Base-by-base conservation (phyloP, 345 rosid species). In the Aurinia saxatilis region DNA sequence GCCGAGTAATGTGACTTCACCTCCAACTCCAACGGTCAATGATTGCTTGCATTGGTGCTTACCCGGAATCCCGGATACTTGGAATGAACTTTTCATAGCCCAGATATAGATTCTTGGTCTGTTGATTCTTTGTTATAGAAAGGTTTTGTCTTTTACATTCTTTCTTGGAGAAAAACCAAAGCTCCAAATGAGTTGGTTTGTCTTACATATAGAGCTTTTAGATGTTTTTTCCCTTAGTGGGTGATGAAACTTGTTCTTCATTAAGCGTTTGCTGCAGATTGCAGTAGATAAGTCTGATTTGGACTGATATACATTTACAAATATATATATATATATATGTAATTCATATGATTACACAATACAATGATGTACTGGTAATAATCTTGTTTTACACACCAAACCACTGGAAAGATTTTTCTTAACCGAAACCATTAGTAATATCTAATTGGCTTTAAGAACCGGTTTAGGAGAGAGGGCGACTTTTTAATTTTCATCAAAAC, bases 21-120 rank as follows among this genome's bases (percentile, higher is more conserved):
- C 61, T 68, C 55, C 73, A 13, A 60, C 61, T 68, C 55, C 73
- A 17, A 19, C 48, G 8, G 73, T 74, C 16, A 77, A 82, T 12
- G 98, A 91, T 73, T 91, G 96, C 87, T 78, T 88, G 79, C 98
- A 91, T 65, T 91, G 98, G 96, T 91, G 96, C 81, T 74, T 91
- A 42, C 98, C 96, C 0, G 96, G 96, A 57, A 57, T 88, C 50
- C 96, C 96, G 0, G 96, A 88, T 55, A 78, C 87, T 5, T 88
- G 96, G 96, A 88, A 86, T 65, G 90, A 84, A 57, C 69, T 88
- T 34, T 81, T 88, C 37, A 67, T 71, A 6, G 84, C 85, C 10
- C 86, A 83, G 70, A 37, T 84, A 1, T 34, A 57, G 41, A 61
- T 50, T 39, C 34, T 27, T 27, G 23, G 50, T 58, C 38, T 33